phyloP scores from a whole-genome alignment of 352 stramenopile genomes.

The Phytophthora podocarpi region DNA sequence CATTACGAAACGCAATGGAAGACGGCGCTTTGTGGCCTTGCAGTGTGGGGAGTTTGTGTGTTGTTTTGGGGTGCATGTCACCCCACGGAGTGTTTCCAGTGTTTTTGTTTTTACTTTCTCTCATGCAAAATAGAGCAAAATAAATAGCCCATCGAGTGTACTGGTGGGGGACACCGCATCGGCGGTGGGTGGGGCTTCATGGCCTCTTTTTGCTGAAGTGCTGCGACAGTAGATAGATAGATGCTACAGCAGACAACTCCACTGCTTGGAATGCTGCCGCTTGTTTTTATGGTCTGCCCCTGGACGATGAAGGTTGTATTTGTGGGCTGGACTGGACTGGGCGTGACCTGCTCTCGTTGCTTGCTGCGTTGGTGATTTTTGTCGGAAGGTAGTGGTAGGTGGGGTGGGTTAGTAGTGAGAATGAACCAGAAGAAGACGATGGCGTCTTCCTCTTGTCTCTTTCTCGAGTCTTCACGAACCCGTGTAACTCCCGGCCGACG shows the following conservation, averaged over 20 bases:
- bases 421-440: slow-evolving; percentile 2
- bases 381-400: slow-evolving; percentile 2
- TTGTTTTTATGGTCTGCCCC: slow-evolving; percentile 35
- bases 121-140: slow-evolving; percentile 40
- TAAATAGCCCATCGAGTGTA: slow-evolving; percentile 35
- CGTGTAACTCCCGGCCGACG: slow-evolving; percentile 64
- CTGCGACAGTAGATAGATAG: slow-evolving; percentile 12
- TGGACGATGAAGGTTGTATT: slow-evolving; percentile 21
- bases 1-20: slow-evolving; percentile 13
- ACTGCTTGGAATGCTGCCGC: slow-evolving; percentile 23
- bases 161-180: slow-evolving; percentile 9
- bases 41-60: slow-evolving; percentile 3
- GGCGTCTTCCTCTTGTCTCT: slow-evolving; percentile 1
- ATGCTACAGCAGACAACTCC: slow-evolving; percentile 17
- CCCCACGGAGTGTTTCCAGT: slow-evolving; percentile 20
- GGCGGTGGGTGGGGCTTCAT: slow-evolving; percentile 20
- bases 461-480: slow-evolving; percentile 37
- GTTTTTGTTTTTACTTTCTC: slow-evolving; percentile 36
- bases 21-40: background rate
- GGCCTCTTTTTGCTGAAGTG: slow-evolving; percentile 26
- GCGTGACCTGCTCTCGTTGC: slow-evolving; percentile 8
- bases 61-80: slow-evolving; percentile 15
- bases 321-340: slow-evolving; percentile 23
- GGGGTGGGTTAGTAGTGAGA: background rate
- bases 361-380: slow-evolving; percentile 10